Evolutionary conservation across 1,284 basidiomycete species (phyloP).

Genomic region (Schizopora paradoxa): DNA sequence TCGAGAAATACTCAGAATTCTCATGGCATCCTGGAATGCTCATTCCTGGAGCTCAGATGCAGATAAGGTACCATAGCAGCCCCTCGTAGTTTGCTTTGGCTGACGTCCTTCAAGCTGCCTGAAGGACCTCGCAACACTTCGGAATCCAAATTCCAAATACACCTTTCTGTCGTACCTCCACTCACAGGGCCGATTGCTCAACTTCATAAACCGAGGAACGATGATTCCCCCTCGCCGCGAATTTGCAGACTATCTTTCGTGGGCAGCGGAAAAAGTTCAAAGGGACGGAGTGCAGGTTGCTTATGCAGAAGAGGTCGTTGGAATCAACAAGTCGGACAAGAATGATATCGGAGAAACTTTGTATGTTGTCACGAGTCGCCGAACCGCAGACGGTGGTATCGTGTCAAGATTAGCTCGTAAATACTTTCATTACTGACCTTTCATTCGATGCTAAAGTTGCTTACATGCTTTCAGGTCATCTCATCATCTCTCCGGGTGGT

Average conservation of each 20-base stretch:
- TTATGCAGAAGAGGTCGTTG: conserved; percentile 46
- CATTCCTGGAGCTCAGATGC: conserved; percentile 51
- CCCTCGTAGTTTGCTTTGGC: conserved; percentile 13
- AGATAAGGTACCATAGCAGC: conserved; percentile 39
- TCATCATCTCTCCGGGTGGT: conserved; percentile 51
- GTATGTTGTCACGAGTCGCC: conserved; percentile 35
- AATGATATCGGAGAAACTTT: conserved; percentile 31
- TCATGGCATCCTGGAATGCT: conserved; percentile 59
- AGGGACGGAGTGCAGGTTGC: conserved; percentile 39
- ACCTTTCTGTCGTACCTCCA: conserved; percentile 56
- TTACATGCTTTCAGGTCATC: conserved; percentile 31
- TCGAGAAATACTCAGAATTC: conserved; percentile 46
- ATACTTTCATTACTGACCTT: conserved; percentile 21
- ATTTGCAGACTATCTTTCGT: conserved; percentile 52
- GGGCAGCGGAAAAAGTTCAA: conserved; percentile 45
- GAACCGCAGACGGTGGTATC: conserved; percentile 33
- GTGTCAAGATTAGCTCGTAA: conserved; percentile 35
- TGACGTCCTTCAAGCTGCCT: conserved; percentile 37
- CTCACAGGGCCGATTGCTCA: conserved; percentile 42
- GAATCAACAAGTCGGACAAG: conserved; percentile 22
- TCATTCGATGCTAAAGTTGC: conserved; percentile 8
- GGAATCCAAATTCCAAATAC: conserved; percentile 49
- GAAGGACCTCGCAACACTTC: conserved; percentile 55
- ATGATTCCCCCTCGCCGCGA: conserved; percentile 38
- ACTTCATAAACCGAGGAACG: conserved; percentile 36